Evolutionary conservation across 1,139 yeast genomes (phyloP), one percentile per base, ranked within the genome.

Genomic region (Sugiyamaella pinicola): DNA sequence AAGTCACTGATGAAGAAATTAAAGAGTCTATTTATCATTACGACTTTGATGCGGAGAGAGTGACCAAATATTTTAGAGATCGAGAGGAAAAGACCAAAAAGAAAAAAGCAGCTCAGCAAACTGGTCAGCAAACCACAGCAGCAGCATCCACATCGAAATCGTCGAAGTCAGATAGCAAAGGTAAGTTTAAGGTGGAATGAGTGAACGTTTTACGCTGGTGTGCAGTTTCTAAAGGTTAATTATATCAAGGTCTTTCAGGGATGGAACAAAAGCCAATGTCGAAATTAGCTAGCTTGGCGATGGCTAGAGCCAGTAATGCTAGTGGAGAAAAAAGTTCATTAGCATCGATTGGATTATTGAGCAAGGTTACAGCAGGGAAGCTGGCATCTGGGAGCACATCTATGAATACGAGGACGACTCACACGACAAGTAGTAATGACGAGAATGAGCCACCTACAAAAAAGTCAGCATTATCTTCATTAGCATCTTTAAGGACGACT

Each of bases 1-100:
- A 74, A 7, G 75, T 82, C 49, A 72, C 76, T 5, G 86, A 82
- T 24, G 63, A 72, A 10, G 81, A 78, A 45, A 69, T 86, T 55
- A 80, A 82, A 60, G 86, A 83, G 58, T 74, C 83, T 0, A 72
- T 87, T 12, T 84, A 83, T 75, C 75, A 74, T 61, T 80, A 82
- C 62, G 83, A 83, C 65, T 80, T 80, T 64, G 83, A 81, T 47
- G 61, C 82, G 6, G 80, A 76, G 2, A 75, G 77, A n/a, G 68
- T 88, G 0, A 63, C 82, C 10, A 74, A 69, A 35, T 85, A 82
- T 57, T 65, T 86, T 52, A 78, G 77, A 60, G 68, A 75, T 47
- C 72, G 70, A 62, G 54, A 59, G 34, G 61, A 58, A 42, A 58
- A 56, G 54, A 46, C 44, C 28, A 33, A 29, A 29, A 51, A 58